These are phyloP conservation scores for Cicer judaicum DNA, from an alignment of 306 rosid genomes.

Conservation along the genomic window DNA sequence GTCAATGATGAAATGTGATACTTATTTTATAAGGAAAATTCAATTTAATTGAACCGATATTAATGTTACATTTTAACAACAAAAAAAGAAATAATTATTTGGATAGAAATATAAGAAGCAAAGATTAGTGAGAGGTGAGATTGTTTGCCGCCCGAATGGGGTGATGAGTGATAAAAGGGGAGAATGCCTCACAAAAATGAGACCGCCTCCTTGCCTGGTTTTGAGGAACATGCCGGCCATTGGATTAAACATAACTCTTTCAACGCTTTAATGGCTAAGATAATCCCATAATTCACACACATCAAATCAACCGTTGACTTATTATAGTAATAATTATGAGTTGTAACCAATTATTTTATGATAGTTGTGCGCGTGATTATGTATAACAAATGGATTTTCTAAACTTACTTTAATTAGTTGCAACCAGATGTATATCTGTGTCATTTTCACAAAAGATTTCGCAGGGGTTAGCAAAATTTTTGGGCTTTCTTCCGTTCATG, in stretches of 20 bases:
- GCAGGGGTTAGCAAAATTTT: not conserved
- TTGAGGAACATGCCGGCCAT: conserved; percentile 55
- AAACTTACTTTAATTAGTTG: not conserved
- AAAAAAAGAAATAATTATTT: no score
- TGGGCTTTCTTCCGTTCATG: conserved; percentile 15
- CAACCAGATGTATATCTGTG: conserved; percentile 24
- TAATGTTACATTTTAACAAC: no score
- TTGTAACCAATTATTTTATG: conserved; percentile 32
- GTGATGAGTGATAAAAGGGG: conserved; percentile 13
- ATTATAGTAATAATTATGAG: conserved; percentile 6
- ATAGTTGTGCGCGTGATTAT: conserved; percentile 35
- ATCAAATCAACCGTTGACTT: conserved; percentile 44
- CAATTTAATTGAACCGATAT: no score
- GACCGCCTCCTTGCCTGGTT: conserved; percentile 48
- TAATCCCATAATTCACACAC: conserved; percentile 28
- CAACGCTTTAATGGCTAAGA: conserved; percentile 25
- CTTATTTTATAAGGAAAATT: no score
- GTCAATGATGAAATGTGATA: no score
- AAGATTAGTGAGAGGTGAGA: not conserved
- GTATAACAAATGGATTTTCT: not conserved
- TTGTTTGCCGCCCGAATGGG: conserved; percentile 44
- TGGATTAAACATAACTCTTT: conserved; percentile 28
- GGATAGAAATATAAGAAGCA: not conserved
- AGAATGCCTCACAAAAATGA: conserved; percentile 45
- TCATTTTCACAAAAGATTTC: conserved; percentile 45